Percentiles rank a stretch among this genome's conserved stretches.
Evolutionary conservation across 202 grass and related monocot species (phyloP).

Genomic region (Brachypodium distachyon): DNA sequence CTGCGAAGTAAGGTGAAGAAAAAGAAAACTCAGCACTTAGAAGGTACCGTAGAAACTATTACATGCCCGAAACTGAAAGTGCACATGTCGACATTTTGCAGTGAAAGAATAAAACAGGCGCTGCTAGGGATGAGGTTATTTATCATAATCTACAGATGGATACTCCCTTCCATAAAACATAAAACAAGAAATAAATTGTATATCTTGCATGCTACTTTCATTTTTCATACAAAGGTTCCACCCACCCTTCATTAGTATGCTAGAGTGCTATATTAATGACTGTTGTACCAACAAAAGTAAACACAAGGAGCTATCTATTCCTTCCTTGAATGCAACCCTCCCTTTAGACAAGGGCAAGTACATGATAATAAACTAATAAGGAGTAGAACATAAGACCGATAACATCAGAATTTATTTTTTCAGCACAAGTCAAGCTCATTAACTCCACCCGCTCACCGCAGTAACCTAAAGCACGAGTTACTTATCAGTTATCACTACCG

Average conservation of each 20-base stretch:
- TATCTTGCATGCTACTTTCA: not conserved
- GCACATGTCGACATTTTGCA: not conserved
- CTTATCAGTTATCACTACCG: not conserved
- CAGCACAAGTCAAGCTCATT: not conserved
- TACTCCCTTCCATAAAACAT: not conserved
- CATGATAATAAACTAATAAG: not conserved
- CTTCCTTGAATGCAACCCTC: not conserved
- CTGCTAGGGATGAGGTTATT: not conserved
- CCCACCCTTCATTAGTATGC: not conserved
- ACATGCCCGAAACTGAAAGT: not conserved
- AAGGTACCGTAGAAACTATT: too few relatives aligned
- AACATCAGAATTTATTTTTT: not conserved
- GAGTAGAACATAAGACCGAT: not conserved
- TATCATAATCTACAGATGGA: not conserved
- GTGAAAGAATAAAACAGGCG: not conserved
- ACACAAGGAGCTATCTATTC: not conserved
- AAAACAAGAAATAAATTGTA: not conserved
- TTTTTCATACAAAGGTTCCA: not conserved
- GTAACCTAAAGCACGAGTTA: not conserved
- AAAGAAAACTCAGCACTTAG: slow-evolving; percentile 16
- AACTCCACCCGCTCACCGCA: not conserved
- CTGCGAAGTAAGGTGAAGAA: not conserved
- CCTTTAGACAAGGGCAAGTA: not conserved
- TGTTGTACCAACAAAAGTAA: not conserved
- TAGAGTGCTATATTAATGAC: not conserved